phyloP scores from a whole-genome alignment of 2,329 filamentous ascomycete species.

The Fusarium chaquense region DNA sequence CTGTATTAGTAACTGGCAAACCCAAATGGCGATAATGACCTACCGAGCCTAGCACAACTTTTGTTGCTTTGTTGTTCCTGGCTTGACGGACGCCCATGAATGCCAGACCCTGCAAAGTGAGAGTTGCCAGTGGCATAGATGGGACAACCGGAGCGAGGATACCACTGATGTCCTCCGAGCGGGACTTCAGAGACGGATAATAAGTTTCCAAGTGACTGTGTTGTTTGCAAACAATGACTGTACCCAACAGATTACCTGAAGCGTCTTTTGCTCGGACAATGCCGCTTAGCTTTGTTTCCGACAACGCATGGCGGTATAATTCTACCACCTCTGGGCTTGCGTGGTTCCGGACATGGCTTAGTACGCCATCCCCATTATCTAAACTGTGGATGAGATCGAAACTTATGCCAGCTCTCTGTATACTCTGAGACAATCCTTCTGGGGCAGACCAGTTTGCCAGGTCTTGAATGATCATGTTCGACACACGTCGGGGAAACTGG shows the following conservation, averaged over 20 bases:
- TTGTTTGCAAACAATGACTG: conserved; percentile 81
- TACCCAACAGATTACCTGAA: conserved; percentile 77
- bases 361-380: conserved; percentile 78
- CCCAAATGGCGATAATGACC: conserved; percentile 48
- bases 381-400: conserved; percentile 87
- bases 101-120: conserved; percentile 81
- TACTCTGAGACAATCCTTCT: conserved; percentile 78
- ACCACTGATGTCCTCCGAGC: conserved; percentile 72
- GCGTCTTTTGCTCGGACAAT: conserved; percentile 84
- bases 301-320: conserved; percentile 81
- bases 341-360: conserved; percentile 79
- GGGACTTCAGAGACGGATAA: conserved; percentile 75
- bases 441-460: conserved; percentile 80
- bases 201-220: conserved; percentile 75
- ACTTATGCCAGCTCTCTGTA: conserved; percentile 78
- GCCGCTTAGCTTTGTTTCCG: conserved; percentile 78
- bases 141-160: conserved; percentile 85
- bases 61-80: conserved; percentile 79
- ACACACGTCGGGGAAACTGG: conserved; percentile 66
- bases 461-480: conserved; percentile 79
- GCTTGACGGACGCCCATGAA: conserved; percentile 85
- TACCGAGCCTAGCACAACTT: conserved; percentile 84
- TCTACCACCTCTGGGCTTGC: conserved; percentile 82
- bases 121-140: conserved; percentile 73
- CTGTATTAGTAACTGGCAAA: conserved; percentile 29